phyloP scores from a whole-genome alignment of 345 rosid species.

The Corymbia maculata region DNA sequence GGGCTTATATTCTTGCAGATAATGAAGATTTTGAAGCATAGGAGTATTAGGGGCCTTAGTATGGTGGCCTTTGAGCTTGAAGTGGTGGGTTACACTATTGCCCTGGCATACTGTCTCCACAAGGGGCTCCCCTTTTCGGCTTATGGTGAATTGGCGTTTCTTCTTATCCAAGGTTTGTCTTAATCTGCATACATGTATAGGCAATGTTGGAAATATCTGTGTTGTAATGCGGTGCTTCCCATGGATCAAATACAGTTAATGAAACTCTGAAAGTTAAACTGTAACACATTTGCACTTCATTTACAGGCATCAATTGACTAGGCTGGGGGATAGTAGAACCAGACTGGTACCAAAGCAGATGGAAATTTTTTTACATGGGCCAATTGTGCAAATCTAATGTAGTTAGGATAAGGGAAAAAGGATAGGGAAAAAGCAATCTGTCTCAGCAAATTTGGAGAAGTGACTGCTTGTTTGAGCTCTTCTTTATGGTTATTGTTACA shows the following conservation, averaged over 20 bases:
- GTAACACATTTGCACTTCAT: not conserved
- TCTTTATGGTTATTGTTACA: not conserved
- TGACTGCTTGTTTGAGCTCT: not conserved
- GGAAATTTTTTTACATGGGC: not conserved
- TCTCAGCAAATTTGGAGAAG: not conserved
- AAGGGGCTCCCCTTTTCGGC: constrained; percentile 96
- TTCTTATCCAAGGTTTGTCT: constrained; percentile 67
- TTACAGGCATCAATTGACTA: not conserved
- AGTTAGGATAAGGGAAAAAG: not conserved
- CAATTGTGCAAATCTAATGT: not conserved
- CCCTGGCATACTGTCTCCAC: constrained; percentile 82
- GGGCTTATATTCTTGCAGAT: constrained; percentile 29
- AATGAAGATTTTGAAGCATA: constrained; percentile 70
- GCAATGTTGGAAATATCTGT: not conserved
- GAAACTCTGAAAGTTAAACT: not conserved
- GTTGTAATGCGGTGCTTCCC: not conserved
- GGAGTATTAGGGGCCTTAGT: constrained; percentile 79
- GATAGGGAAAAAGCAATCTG: not conserved
- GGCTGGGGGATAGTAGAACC: not conserved
- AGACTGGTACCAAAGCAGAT: not conserved
- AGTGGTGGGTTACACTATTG: constrained; percentile 81
- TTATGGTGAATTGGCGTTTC: constrained; percentile 81
- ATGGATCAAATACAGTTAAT: not conserved
- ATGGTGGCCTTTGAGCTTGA: constrained; percentile 83
- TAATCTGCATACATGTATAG: not conserved